Evolutionary conservation across 2,329 filamentous ascomycete species (phyloP).

Genomic region (Sporothrix schenckii): DNA sequence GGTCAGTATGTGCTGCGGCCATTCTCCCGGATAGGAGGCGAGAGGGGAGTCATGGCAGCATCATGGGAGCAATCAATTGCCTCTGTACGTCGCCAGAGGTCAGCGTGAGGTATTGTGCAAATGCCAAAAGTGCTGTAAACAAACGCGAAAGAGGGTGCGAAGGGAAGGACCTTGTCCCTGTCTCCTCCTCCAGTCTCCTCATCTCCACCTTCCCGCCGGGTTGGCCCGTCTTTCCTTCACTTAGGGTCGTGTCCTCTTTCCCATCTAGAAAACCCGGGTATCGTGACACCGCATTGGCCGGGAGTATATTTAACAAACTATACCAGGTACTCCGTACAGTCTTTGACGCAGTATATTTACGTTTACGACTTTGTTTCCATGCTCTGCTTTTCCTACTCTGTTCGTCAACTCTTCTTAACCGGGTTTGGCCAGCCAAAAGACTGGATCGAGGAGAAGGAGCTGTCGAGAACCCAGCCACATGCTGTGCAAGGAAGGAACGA

Average conservation of each 20-base stretch:
- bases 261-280: slow-evolving; percentile 22
- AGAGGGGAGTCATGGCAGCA: slow-evolving; percentile 10
- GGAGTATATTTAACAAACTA: neutral
- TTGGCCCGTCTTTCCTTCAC: neutral
- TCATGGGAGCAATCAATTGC: neutral
- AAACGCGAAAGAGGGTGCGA: slow-evolving; percentile 1
- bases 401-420: neutral
- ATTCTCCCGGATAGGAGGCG: slow-evolving; percentile 18
- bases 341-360: neutral
- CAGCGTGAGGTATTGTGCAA: neutral
- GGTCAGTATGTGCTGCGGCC: slow-evolving; percentile 3
- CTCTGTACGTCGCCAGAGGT: neutral
- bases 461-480: too few relatives aligned
- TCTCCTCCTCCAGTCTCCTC: neutral
- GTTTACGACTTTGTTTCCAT: too few relatives aligned
- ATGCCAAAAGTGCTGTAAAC: neutral
- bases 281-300: slow-evolving; percentile 16
- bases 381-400: too few relatives aligned
- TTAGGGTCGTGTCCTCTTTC: neutral
- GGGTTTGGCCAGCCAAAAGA: neutral
- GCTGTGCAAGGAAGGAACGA: neutral
- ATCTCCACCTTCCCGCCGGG: neutral
- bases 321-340: neutral
- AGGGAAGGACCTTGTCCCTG: neutral
- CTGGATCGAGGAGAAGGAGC: neutral